Base-by-base conservation (phyloP, 2,329 filamentous ascomycete genomes). In the Xylariaceae sp. region DNA sequence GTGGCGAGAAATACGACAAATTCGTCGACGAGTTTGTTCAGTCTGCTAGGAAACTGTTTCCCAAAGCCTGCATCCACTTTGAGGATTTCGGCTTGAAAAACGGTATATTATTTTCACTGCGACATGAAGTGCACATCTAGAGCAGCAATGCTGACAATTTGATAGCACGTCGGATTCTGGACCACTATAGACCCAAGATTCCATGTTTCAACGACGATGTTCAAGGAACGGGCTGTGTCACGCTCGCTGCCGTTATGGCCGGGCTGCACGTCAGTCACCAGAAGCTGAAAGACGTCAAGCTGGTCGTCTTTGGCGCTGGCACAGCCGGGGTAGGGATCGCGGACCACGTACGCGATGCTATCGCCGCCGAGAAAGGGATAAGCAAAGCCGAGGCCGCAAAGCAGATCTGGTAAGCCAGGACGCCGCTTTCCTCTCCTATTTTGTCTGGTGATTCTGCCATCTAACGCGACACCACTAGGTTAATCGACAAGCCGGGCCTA, bases 121-220 rank as follows among this genome's bases (percentile, higher is more conserved):
- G 5, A 5, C 2, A 11, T 3, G 1, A n/a, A 9, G 3, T 21
- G 20, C n/a, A 33, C n/a, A 13, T n/a, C 9, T 21, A n/a, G 24
- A 24, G 13, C 6, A 26, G 13, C 44, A 30, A 49, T 18, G 3
- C 1, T 13, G 3, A 24, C 16, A 6, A 15, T 21, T 9, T 11
- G 2, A 23, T 24, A 68, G 66, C 65, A 29, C 80, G 88, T 24
- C 82, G 89, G 3, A 82, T 96, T 2, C 77, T 96, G 1, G 89
- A 96, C 55, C 81, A 79, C 29, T 96, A 94, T 64, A 82, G 87
- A 1, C 79, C 86, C 0, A 67, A 88, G 43, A 86, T 93, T 6
- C 80, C 91, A 0, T 95, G 91, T 70, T 96, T 96, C 78, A 96
- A 96, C 65, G 92, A 96, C 53, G 91, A 96, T 68, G 86, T 96